Base-by-base conservation (phyloP, 805 yeast genomes). In the Myxozyma nipponensis region DNA sequence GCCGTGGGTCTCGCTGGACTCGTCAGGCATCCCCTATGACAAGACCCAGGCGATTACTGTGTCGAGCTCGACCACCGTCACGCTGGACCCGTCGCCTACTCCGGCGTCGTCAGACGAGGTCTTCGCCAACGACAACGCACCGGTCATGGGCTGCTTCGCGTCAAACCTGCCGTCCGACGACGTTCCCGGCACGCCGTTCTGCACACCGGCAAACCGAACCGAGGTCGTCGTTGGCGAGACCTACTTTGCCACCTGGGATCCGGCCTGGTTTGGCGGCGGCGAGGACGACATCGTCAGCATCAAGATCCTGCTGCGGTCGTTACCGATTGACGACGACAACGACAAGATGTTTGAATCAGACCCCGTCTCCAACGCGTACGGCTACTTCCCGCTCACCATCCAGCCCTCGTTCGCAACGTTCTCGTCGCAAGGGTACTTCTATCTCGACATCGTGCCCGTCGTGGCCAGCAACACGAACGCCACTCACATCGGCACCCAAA, bases 211-310 rank as follows among this genome's bases (percentile, higher is more conserved):
- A 10, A 69, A 71, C 56, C 75, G 73, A 42, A 66, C 77, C 6
- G 77, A 73, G 59, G 59, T 72, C 44, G 65, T 74, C n/a, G 70
- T 69, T 37, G 77, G 77, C 36, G 75, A 74, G 61, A 73, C 74
- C 6, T 74, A 74, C 58, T 74, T 77, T 76, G 60, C 73, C 51
- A 73, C 77, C 15, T 73, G 77, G 77, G 76, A 74, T 50, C 76
- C 78, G 49, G 48, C 68, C 1, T 74, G 69, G 59, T 74, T 72
- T 70, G 69, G 69, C 26, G 70, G 73, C 26, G 43, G 42, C 42
- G 34, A 39, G 21, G 49, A 56, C 21, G 67, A 66, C 43, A 64
- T 73, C 36, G 63, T 65, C 4, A 55, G 68, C 48, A 73, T 74
- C 36, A 61, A 62, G 39, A 49, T 74, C 18, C 58, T 70, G 21